Evolutionary conservation across 352 stramenopile genomes (phyloP), one percentile per base, ranked within the genome.

Genomic region (Globisporangium irregulare): DNA sequence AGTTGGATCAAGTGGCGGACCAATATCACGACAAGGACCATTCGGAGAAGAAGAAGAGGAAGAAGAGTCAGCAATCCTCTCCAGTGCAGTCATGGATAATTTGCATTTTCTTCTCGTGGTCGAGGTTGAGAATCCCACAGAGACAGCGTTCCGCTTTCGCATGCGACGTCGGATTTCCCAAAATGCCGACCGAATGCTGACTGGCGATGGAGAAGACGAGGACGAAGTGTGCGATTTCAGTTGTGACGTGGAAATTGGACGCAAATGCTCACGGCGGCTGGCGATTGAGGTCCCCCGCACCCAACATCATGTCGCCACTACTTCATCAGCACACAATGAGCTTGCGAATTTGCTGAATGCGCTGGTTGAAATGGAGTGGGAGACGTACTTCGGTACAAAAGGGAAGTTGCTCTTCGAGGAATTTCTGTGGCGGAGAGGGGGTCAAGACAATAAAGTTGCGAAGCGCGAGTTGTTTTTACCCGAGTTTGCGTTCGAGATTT

Each of bases 121-220:
- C 7, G 74, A 93, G 24, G 61, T 93, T 1, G 68, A 77, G 29
- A 93, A 93, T 67, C 86, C 82, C 0, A 92, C 83, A 0, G 83
- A 92, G 74, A 93, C 83, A 6, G 78, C 76, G 3, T 93, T 93
- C 69, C 69, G 70, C 27, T 77, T 93, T 7, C 72, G 75, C 7
- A 59, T 91, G 25, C 72, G 63, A 1, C 53, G 43, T 41, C 53
- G 55, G 53, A 32, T 38, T 29, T 12, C n/a, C 2, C 56, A 55
- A 9, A 50, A 48, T 14, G 15, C 14, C 6, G 48, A 55, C 22
- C 14, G 7, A 25, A 4, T 50, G n/a, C n/a, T 62, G 56, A 20
- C n/a, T 18, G 38, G 48, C 43, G 51, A 59, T 27, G 46, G 2
- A 4, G 29, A 59, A 9, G 50, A 51, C 6, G 25, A 57, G 24